Conservation (phyloP, 768 basidiomycete genomes). For the Serpula lacrymans region DNA sequence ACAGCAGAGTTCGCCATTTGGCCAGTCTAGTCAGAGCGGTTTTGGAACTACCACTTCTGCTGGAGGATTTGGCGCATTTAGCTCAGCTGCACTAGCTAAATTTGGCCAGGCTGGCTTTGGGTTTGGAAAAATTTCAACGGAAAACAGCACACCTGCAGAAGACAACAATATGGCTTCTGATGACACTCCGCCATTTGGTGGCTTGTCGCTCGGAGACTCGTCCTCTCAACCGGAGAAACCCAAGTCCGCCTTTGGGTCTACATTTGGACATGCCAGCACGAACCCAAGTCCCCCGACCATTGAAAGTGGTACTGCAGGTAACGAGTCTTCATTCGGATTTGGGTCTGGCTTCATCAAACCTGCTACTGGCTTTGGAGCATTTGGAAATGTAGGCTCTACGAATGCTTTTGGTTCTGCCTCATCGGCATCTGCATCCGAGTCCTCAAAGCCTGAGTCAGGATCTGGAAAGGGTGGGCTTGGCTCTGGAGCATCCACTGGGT, state of each 20-base stretch:
- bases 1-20: constrained; percentile 24
- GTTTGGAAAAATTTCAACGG: constrained; percentile 18
- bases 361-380: constrained; percentile 33
- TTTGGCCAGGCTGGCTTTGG: constrained; percentile 30
- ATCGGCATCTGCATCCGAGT: constrained; percentile 11
- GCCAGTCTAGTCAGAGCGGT: constrained; percentile 8
- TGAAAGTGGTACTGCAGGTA: constrained; percentile 3
- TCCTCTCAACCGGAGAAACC: constrained; percentile 18
- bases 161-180: constrained; percentile 32
- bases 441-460: constrained; percentile 12
- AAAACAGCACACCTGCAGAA: constrained; percentile 21
- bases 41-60: constrained; percentile 21
- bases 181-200: constrained; percentile 26
- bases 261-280: constrained; percentile 26
- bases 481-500: constrained; percentile 27
- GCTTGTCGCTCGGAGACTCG: constrained; percentile 26
- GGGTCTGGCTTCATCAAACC: constrained; percentile 26
- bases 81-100: constrained; percentile 25
- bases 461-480: constrained; percentile 21
- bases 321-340: constrained; percentile 10
- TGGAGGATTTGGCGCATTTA: constrained; percentile 30
- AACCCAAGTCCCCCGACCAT: constrained; percentile 10
- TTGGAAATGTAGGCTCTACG: constrained; percentile 16
- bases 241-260: constrained; percentile 22
- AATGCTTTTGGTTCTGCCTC: constrained; percentile 13